Evolutionary conservation across 208 protist genomes (phyloP).

Genomic region (Leishmania tropica): DNA sequence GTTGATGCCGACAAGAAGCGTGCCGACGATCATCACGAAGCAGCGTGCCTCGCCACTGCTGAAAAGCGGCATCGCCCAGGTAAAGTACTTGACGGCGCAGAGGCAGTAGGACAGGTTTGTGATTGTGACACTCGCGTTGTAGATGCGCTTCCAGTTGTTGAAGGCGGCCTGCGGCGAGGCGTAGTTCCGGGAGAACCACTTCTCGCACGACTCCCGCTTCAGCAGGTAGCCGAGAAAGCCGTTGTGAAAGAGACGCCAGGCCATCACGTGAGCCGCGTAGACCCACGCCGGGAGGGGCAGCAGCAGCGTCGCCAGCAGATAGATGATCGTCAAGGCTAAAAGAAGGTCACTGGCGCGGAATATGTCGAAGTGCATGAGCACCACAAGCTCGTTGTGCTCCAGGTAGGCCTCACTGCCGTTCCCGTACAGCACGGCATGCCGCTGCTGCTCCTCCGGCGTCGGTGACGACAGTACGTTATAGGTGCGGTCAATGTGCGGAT

Average conservation of each 20-base stretch:
- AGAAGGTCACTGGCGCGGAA: constrained; percentile 84
- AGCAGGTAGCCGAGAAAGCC: constrained; percentile 83
- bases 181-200: constrained; percentile 86
- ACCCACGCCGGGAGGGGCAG: constrained; percentile 54
- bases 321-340: constrained; percentile 65
- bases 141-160: constrained; percentile 91
- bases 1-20: constrained; percentile 84
- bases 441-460: constrained; percentile 38
- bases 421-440: constrained; percentile 56
- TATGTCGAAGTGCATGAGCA: constrained; percentile 81
- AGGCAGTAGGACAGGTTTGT: constrained; percentile 57
- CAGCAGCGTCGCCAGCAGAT: constrained; percentile 54
- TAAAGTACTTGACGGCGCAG: constrained; percentile 50
- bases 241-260: constrained; percentile 86
- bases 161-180: constrained; percentile 72
- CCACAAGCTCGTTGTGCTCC: constrained; percentile 61
- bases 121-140: constrained; percentile 78
- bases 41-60: constrained; percentile 38
- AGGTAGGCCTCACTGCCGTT: constrained; percentile 49
- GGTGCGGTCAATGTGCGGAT: constrained; percentile 91
- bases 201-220: constrained; percentile 53
- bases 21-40: constrained; percentile 51
- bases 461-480: constrained; percentile 41
- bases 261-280: constrained; percentile 62
- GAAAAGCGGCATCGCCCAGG: constrained; percentile 51